phyloP scores from a whole-genome alignment of 495 filamentous ascomycete species.

The Letharia lupina region DNA sequence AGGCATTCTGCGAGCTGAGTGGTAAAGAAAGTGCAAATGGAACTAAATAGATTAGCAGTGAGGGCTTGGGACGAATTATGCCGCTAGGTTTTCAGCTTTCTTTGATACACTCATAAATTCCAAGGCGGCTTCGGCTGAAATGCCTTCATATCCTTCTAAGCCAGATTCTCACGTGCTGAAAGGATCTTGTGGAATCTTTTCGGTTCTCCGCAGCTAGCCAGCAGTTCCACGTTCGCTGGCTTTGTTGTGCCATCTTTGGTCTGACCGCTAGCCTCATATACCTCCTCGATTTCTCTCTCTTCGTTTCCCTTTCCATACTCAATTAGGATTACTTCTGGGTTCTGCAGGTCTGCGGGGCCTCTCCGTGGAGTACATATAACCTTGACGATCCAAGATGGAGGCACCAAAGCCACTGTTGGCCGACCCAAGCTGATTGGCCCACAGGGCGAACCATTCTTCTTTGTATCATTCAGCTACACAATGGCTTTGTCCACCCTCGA shows the following conservation, averaged over 20 bases:
- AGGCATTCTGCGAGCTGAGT: slow-evolving; percentile 86
- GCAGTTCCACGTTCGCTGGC: not conserved
- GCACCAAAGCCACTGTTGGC: not conserved
- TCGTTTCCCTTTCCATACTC: not conserved
- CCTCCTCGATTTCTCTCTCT: not conserved
- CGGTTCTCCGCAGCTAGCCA: not conserved
- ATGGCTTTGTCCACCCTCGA: not conserved
- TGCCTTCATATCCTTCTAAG: not conserved
- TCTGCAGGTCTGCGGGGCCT: not conserved
- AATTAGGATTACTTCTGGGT: not conserved
- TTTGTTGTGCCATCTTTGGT: not conserved
- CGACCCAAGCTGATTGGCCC: not conserved
- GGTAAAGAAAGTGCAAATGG: slow-evolving; percentile 43
- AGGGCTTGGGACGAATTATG: not conserved
- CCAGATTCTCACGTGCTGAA: not conserved
- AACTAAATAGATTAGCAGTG: slow-evolving; percentile 3
- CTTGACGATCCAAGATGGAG: not conserved
- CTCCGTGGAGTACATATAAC: not conserved
- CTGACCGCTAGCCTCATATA: not conserved
- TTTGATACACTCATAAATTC: not conserved
- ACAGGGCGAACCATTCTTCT: not conserved
- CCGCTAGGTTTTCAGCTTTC: not conserved
- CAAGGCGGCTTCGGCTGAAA: not conserved
- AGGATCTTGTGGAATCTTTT: not conserved
- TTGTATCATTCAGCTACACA: not conserved